Conservation (phyloP, 371 early-diverging fungal genomes). For the Conidiobolus incongruus region DNA sequence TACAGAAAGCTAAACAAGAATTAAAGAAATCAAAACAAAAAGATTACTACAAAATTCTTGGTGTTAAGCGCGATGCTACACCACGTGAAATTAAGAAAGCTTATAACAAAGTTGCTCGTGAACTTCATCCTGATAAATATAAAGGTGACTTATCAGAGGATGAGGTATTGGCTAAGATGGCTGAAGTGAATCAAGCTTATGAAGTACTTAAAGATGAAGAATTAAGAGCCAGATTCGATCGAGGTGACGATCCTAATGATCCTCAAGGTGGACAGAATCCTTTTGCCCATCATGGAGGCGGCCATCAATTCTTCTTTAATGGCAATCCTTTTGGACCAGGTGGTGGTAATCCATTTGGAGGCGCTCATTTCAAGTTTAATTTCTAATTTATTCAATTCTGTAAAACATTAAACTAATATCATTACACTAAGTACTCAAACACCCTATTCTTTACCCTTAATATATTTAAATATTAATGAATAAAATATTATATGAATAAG, state of each 20-base stretch:
- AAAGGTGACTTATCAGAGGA: constrained; percentile 51
- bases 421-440: no score
- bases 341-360: constrained; percentile 3
- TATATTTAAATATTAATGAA: no score
- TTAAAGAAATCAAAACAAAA: constrained; percentile 41
- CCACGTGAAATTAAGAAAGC: constrained; percentile 75
- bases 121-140: constrained; percentile 82
- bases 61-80: constrained; percentile 49
- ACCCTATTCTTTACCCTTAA: no score
- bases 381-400: neutral
- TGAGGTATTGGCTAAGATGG: constrained; percentile 71
- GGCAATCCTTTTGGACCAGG: constrained; percentile 8
- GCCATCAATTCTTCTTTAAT: constrained; percentile 27
- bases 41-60: constrained; percentile 90
- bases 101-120: constrained; percentile 68
- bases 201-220: constrained; percentile 60
- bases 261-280: constrained; percentile 32
- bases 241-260: constrained; percentile 86
- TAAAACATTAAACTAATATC: no score
- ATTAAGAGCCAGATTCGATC: constrained; percentile 44
- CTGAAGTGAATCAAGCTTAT: constrained; percentile 81
- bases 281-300: constrained; percentile 26
- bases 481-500: no score
- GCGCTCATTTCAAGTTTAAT: neutral
- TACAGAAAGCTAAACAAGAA: constrained; percentile 38